Evolutionary conservation across 73 alveolate species (phyloP).

Genomic region (Durusdinium trenchii): DNA sequence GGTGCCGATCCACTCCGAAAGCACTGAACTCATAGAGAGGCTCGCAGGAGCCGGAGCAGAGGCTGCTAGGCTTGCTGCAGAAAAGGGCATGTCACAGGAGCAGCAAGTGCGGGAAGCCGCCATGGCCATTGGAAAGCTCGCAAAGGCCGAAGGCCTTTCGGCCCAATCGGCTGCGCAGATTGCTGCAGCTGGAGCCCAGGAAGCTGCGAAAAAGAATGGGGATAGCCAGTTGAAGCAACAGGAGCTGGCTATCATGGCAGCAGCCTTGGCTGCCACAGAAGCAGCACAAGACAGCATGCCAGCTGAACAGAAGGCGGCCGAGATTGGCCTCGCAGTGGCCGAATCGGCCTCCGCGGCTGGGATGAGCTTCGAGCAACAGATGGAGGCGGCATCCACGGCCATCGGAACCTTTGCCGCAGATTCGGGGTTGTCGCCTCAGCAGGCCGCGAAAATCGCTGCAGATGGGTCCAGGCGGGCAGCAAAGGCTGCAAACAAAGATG

Average conservation of each 20-base stretch:
- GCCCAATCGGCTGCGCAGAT: slow-evolving; percentile 71
- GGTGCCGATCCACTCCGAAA: slow-evolving; percentile 52
- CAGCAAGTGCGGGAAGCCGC: slow-evolving; percentile 64
- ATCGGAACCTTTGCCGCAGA: slow-evolving; percentile 17
- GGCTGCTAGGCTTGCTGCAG: slow-evolving; percentile 40
- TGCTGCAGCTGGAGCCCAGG: slow-evolving; percentile 68
- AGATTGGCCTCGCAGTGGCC: slow-evolving; percentile 35
- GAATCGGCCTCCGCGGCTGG: slow-evolving; percentile 57
- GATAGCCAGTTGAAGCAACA: slow-evolving; percentile 51
- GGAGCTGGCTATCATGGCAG: slow-evolving; percentile 41
- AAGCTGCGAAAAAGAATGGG: slow-evolving; percentile 1
- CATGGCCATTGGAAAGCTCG: slow-evolving; percentile 29
- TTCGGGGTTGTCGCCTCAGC: neutral
- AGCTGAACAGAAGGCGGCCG: slow-evolving; percentile 29
- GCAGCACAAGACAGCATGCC: neutral
- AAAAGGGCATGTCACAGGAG: slow-evolving; percentile 34
- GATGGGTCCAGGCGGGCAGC: slow-evolving; percentile 69
- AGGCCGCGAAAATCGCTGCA: slow-evolving; percentile 47
- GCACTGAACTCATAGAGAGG: neutral
- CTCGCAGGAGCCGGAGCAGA: slow-evolving; percentile 24
- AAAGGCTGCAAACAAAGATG: slow-evolving; percentile 12
- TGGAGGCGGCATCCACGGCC: slow-evolving; percentile 61
- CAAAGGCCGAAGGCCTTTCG: slow-evolving; percentile 30
- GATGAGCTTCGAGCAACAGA: slow-evolving; percentile 38
- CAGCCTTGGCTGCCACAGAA: slow-evolving; percentile 52